Base-by-base conservation (phyloP, 192 early-diverging fungal genomes). In the Pecoramyces ruminantium region DNA sequence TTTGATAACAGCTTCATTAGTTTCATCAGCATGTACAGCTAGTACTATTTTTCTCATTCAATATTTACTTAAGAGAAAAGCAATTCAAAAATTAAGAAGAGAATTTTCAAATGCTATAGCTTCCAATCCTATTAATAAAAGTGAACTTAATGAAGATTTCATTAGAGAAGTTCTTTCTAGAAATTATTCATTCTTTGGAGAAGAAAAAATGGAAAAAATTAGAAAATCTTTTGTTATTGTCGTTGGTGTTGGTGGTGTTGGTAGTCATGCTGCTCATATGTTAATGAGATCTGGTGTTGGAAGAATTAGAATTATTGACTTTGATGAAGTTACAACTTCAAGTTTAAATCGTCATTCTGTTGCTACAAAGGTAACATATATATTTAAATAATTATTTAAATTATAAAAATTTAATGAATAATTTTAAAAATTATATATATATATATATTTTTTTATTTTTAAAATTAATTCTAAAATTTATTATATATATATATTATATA, bases 311-410 rank as follows among this genome's bases (percentile, higher is more conserved):
- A 84, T 99, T 38, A 96, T 99, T 79, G 97, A 99, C 80, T 99
- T 99, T 87, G 97, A 99, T 86, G 96, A 98, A 86, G 96, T 99
- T n/a, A 94, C 96, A 2, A 86, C 98, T 28, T 95, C 94, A 51
- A 92, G 89, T 27, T 87, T 99, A 81, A 99, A 99, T 85, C 88
- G 97, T 58, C 97, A 98, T 79, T 25, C 51, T 4, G 95, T 81
- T 25, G 81, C 30, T 38, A 81, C 67, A 79, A 77, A 79, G 51
- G 81, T 81, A 29, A 79, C 13, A 4, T 3, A 77, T 29, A 17
- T 21, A 15, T 77, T 6, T 29, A 12, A 17, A 4, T 28, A 13
- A n/a, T n/a, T n/a, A n/a, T n/a, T n/a, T n/a, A n/a, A n/a, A n/a
- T n/a, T n/a, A n/a, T n/a, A n/a, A n/a, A n/a, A n/a, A n/a, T n/a